Base-by-base conservation (phyloP, 768 basidiomycete genomes). In the Kwoniella sp. region DNA sequence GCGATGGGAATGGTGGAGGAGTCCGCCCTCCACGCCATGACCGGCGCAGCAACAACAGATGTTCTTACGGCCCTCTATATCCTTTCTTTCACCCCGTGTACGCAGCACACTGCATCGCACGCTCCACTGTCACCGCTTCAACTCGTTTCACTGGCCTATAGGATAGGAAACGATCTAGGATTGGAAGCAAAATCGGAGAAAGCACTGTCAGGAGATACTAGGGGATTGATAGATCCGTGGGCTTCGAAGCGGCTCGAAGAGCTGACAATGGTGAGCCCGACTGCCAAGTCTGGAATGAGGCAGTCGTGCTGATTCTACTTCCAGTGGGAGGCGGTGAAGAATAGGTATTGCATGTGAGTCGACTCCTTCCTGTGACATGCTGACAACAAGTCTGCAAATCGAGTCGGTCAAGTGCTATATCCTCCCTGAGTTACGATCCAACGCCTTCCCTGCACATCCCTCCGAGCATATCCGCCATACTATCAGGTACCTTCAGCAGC, bases 11-110 rank as follows among this genome's bases (percentile, higher is more conserved):
- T 68, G 24, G 57, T 71, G 26, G 67, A 71, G 10, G 60, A 71
- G 46, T 63, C 64, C 24, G 30, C 68, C 15, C 21, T 61, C 3
- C 47, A 49, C 25, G 65, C 64, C 10, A 55, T 68, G 33, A 49
- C 64, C 1, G 68, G 70, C 24, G 48, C 68, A 15, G 55, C 59
- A 24, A 54, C 58, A 21, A 22, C 37, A 0, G 67, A 72, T 29
- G 60, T 61, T 8, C 52, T 72, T 7, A 55, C 64, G 13, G 64
- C 70, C 0, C 52, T 72, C 1, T 67, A 67, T 37, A 72, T 72
- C 44, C 59, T 72, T 2, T 30, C 60, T 17, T 55, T 72, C 19
- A 40, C 63, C 17, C 63, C 70, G 1, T 55, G 40, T 9, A 26
- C 30, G 10, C 58, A 44, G 2, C 12, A 21, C 12, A 58, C 37